A percentile compares a stretch with the other conserved stretches of the same genome.
Evolutionary conservation across 192 early-diverging fungal genomes (phyloP).

Genomic region (Backusella psychrophila): DNA sequence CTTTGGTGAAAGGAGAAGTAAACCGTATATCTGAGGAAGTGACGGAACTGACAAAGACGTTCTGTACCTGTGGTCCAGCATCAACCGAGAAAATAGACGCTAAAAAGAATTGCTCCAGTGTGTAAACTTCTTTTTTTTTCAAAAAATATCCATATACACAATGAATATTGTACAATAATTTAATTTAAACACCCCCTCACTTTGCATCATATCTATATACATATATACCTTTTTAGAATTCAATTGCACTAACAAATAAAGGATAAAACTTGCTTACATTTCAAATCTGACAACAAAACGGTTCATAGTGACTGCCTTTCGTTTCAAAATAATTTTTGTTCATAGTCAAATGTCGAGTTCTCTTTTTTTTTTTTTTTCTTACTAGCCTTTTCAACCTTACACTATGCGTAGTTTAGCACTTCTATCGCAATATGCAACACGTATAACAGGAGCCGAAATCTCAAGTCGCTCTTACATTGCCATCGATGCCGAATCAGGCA

Average conservation of each 20-base stretch:
- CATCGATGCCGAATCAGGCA: slow-evolving; percentile 48
- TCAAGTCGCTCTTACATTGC: slow-evolving; percentile 27
- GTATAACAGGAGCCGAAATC: background rate
- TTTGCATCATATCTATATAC: background rate
- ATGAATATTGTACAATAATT: background rate
- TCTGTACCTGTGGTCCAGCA: slow-evolving; percentile 55
- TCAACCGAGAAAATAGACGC: background rate
- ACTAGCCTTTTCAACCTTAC: background rate
- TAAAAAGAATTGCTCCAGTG: background rate
- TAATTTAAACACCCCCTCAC: background rate
- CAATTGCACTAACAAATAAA: background rate
- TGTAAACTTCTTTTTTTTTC: background rate
- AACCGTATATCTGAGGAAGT: slow-evolving; percentile 52
- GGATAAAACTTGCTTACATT: background rate
- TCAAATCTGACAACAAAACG: background rate
- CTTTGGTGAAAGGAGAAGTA: slow-evolving; percentile 51
- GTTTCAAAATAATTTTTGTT: background rate
- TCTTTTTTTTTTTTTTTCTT: background rate
- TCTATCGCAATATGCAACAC: slow-evolving; percentile 18
- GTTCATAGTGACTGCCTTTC: background rate
- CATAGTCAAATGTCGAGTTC: background rate
- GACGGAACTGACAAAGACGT: slow-evolving; percentile 51
- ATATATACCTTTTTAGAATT: background rate
- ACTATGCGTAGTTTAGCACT: slow-evolving; percentile 40
- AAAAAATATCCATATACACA: background rate